phyloP scores from a whole-genome alignment of 345 rosid genomes.

The Xanthoceras sorbifolium region DNA sequence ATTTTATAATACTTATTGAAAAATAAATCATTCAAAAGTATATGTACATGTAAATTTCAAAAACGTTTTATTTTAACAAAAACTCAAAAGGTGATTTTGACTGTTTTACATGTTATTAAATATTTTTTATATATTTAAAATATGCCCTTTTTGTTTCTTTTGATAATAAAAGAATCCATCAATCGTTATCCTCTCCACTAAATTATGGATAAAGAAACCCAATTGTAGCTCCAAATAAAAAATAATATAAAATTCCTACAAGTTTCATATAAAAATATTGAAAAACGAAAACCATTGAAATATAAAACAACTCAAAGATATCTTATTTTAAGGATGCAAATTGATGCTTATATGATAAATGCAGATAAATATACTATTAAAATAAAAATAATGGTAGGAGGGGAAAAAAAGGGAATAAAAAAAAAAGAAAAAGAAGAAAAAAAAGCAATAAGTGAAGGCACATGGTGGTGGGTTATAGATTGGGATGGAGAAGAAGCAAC shows the following conservation, averaged over 20 bases:
- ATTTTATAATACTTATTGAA: background rate
- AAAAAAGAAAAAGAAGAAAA: background rate
- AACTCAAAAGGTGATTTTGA: background rate
- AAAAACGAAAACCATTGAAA: background rate
- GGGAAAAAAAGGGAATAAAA: background rate
- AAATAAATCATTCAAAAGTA: background rate
- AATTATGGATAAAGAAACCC: background rate
- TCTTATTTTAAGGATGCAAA: background rate
- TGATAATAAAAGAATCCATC: background rate
- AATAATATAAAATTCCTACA: background rate
- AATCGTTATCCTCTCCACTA: background rate
- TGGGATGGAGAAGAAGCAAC: conserved; percentile 10
- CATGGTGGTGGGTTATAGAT: conserved; percentile 32
- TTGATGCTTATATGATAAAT: background rate
- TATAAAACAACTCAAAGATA: conserved; percentile 9
- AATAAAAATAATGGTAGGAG: background rate
- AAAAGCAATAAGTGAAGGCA: conserved; percentile 47
- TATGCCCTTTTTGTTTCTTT: background rate
- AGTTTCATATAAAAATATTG: background rate
- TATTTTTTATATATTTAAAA: background rate
- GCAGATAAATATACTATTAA: background rate
- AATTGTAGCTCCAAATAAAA: background rate
- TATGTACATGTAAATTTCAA: background rate
- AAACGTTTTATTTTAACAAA: background rate
- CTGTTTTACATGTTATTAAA: background rate